Percentiles rank a stretch among this genome's conserved stretches.
Conservation (phyloP, 768 basidiomycete genomes). For the Dioszegia aurantiaca region DNA sequence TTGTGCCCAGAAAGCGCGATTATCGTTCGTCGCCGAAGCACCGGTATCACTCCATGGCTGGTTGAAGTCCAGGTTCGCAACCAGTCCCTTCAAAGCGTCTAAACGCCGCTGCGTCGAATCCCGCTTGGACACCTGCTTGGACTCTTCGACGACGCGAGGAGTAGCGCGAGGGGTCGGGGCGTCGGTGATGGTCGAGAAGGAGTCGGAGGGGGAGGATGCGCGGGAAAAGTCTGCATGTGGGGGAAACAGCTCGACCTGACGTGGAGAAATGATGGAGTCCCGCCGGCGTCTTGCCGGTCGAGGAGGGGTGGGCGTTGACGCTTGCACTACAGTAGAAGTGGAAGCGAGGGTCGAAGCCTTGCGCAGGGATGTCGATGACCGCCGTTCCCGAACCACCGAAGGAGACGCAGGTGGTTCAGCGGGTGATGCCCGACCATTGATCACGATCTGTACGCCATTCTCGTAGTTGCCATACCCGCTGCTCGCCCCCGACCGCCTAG, state of each 20-base stretch:
- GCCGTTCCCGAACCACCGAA: background rate
- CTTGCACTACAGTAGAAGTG: background rate
- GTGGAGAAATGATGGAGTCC: conserved; percentile 10
- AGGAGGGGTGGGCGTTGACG: conserved; percentile 9
- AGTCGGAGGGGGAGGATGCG: conserved; percentile 31
- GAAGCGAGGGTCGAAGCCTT: background rate
- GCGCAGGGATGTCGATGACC: background rate
- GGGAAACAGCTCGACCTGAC: conserved; percentile 23
- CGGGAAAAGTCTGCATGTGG: conserved; percentile 20
- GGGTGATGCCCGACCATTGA: conserved; percentile 1
- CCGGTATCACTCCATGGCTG: conserved; percentile 30
- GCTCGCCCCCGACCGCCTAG: conserved; percentile 9
- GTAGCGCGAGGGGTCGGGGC: conserved; percentile 32
- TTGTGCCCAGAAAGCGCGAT: conserved; percentile 17
- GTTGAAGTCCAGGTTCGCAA: conserved; percentile 42
- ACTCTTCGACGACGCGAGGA: background rate
- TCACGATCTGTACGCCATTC: conserved; percentile 6
- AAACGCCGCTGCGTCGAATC: conserved; percentile 41
- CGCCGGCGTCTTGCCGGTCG: conserved; percentile 10
- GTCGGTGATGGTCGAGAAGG: conserved; percentile 31
- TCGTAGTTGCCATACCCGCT: background rate
- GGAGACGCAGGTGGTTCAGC: background rate
- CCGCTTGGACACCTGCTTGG: conserved; percentile 27
- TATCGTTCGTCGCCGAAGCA: background rate
- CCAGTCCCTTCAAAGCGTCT: conserved; percentile 37